Evolutionary conservation across 345 rosid genomes (phyloP).

Genomic region (Abelmoschus esculentus): DNA sequence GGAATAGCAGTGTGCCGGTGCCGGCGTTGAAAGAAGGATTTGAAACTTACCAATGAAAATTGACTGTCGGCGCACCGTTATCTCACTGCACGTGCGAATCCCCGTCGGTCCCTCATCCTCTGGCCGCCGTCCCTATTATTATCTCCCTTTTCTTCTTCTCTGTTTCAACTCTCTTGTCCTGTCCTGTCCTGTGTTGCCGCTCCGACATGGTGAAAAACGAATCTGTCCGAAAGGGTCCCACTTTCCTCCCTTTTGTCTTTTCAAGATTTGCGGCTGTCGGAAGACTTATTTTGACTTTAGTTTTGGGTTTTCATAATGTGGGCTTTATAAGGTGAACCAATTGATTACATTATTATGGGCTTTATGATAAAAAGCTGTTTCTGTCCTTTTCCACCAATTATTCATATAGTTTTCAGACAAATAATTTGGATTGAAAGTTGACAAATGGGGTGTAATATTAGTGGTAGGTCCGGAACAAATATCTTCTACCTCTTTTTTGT

Average conservation of each 20-base stretch:
- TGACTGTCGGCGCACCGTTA: neutral
- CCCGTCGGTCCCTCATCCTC: neutral
- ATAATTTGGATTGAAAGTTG: neutral
- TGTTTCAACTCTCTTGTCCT: neutral
- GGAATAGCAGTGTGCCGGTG: neutral
- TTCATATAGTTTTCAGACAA: neutral
- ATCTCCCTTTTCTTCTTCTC: neutral
- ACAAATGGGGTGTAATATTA: neutral
- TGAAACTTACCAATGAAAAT: neutral
- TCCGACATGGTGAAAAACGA: neutral
- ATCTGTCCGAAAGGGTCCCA: neutral
- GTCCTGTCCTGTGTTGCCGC: neutral
- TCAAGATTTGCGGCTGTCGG: constrained; percentile 25
- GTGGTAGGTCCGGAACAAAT: constrained; percentile 3
- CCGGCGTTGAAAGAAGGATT: neutral
- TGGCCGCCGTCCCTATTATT: neutral
- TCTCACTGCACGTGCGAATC: neutral
- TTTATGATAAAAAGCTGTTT: neutral
- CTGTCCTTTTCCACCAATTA: neutral
- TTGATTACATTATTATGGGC: neutral
- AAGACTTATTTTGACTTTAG: neutral
- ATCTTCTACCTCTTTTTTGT: no score
- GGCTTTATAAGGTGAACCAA: neutral
- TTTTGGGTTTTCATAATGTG: neutral
- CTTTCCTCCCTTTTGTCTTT: neutral